Evolutionary conservation across 2,329 filamentous ascomycete genomes (phyloP).

Genomic region (Verticillium klebahnii): DNA sequence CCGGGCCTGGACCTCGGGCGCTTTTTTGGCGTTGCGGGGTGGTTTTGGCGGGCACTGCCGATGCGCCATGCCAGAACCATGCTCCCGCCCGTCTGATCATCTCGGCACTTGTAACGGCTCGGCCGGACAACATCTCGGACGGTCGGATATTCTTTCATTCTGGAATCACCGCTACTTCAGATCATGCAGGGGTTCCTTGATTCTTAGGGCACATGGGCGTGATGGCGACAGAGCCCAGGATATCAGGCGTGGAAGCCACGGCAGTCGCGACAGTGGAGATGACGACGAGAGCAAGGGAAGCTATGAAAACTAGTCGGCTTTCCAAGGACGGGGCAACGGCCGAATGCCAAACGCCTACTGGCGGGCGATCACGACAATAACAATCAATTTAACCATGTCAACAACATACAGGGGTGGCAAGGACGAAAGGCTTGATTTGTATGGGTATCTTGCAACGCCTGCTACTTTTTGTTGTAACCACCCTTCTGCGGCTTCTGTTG

Average conservation of each 20-base stretch:
- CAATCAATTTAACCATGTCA: background rate
- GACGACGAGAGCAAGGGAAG: too few relatives aligned
- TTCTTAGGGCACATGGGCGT: background rate
- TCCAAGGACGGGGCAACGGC: too few relatives aligned
- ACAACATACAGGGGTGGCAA: background rate
- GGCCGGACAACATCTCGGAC: background rate
- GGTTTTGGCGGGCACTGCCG: background rate
- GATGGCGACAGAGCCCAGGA: background rate
- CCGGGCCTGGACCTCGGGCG: background rate
- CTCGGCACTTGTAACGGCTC: background rate
- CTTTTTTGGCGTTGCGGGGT: background rate
- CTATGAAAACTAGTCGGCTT: too few relatives aligned
- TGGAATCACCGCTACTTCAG: background rate
- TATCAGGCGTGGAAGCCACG: background rate
- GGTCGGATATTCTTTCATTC: background rate
- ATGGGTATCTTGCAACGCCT: background rate
- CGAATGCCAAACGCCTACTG: background rate
- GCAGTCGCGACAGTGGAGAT: too few relatives aligned
- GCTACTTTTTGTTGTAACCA: background rate
- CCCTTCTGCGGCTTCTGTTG: slow-evolving; percentile 63
- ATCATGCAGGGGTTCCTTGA: background rate
- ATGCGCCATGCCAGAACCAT: background rate
- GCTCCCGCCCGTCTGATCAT: background rate
- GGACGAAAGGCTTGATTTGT: too few relatives aligned
- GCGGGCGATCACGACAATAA: background rate